phyloP scores from a whole-genome alignment of 2,329 filamentous ascomycete genomes.

The Cladosporium cucumerinum region DNA sequence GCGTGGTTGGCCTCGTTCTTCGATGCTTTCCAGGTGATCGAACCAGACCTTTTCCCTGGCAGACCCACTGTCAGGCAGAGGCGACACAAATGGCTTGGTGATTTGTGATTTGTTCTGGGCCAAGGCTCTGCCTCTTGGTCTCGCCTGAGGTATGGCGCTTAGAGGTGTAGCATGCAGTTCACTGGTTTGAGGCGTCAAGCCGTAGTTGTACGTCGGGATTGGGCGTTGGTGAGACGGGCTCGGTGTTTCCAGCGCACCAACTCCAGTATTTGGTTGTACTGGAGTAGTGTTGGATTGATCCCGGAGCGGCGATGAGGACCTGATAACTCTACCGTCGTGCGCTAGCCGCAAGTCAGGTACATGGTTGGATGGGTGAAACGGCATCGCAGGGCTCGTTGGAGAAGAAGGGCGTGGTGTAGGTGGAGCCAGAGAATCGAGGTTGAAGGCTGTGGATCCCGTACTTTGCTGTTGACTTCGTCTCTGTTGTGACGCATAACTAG shows the following conservation, averaged over 20 bases:
- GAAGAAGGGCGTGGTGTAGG: constrained; percentile 35
- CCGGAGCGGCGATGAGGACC: not conserved
- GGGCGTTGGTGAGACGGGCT: not conserved
- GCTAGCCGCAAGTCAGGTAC: constrained; percentile 23
- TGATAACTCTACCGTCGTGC: constrained; percentile 23
- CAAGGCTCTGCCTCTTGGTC: constrained; percentile 18
- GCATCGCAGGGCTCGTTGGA: constrained; percentile 21
- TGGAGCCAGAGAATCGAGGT: constrained; percentile 9
- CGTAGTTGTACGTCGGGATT: constrained; percentile 18
- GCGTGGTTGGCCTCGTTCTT: constrained; percentile 8
- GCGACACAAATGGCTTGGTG: constrained; percentile 34
- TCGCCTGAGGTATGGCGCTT: constrained; percentile 25
- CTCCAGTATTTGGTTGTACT: not conserved
- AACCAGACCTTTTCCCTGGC: constrained; percentile 30
- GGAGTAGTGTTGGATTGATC: not conserved
- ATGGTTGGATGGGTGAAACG: constrained; percentile 25
- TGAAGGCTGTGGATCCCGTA: not conserved
- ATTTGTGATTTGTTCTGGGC: constrained; percentile 18
- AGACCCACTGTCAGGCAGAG: constrained; percentile 20
- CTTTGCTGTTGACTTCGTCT: too few species aligned
- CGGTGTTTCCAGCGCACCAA: not conserved
- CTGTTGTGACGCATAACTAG: not conserved
- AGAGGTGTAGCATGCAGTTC: constrained; percentile 26
- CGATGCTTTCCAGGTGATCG: constrained; percentile 27
- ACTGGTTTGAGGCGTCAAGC: constrained; percentile 10